These are phyloP conservation scores for Candida taoyuanica DNA, from an alignment of 805 yeast genomes.

Conservation along the genomic window DNA sequence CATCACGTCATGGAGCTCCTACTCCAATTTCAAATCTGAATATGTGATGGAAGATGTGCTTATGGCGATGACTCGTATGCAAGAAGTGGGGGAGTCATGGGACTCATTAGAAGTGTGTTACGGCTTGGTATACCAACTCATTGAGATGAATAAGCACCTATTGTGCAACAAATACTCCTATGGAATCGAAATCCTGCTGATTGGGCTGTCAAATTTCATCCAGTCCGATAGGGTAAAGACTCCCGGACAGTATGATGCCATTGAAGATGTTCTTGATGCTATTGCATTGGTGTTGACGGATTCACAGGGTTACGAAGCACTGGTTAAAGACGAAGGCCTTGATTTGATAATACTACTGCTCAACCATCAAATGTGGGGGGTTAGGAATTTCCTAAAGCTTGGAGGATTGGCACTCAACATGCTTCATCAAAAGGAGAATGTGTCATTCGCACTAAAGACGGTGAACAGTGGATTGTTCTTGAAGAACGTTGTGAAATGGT, in stretches of 20 bases:
- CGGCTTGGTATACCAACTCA: slow-evolving; percentile 9
- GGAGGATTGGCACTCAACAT: slow-evolving; percentile 13
- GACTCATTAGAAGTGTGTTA: background rate
- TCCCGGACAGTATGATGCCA: slow-evolving; percentile 5
- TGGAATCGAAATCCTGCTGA: slow-evolving; percentile 14
- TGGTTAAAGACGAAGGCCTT: slow-evolving; percentile 19
- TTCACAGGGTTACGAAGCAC: slow-evolving; percentile 9
- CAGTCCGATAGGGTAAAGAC: background rate
- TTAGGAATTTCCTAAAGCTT: slow-evolving; percentile 13
- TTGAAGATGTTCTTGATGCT: slow-evolving; percentile 14
- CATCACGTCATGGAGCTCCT: slow-evolving; percentile 7
- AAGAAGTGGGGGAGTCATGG: background rate
- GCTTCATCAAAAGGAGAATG: slow-evolving; percentile 9
- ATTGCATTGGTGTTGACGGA: slow-evolving; percentile 8
- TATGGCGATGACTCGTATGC: background rate
- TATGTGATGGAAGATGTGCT: slow-evolving; percentile 4
- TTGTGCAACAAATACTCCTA: slow-evolving; percentile 7
- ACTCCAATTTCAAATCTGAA: background rate
- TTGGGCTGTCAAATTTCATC: slow-evolving; percentile 4
- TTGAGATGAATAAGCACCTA: slow-evolving; percentile 1
- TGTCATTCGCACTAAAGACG: slow-evolving; percentile 10
- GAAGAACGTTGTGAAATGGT: slow-evolving; percentile 13
- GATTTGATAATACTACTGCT: slow-evolving; percentile 13
- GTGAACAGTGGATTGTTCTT: slow-evolving; percentile 14
- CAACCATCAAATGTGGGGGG: slow-evolving; percentile 10